phyloP scores from a whole-genome alignment of 371 early-diverging fungal genomes.

The Syncephalastrum sp. region DNA sequence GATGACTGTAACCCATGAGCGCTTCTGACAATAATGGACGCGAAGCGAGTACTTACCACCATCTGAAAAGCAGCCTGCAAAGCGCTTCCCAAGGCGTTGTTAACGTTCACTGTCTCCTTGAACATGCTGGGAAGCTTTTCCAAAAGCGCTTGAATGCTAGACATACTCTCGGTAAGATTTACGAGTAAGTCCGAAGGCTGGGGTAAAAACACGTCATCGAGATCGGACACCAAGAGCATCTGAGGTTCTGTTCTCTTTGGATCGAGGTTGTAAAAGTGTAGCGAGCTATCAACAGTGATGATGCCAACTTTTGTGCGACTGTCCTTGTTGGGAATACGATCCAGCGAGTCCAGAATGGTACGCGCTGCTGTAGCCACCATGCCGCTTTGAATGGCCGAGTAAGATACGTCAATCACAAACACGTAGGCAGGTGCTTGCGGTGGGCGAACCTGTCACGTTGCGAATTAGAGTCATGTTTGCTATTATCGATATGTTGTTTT shows the following conservation, averaged over 20 bases:
- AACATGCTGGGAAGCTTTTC: slow-evolving; percentile 82
- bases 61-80: slow-evolving; percentile 84
- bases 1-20: slow-evolving; percentile 38
- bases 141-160: slow-evolving; percentile 70
- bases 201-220: slow-evolving; percentile 89
- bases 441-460: slow-evolving; percentile 59
- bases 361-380: slow-evolving; percentile 74
- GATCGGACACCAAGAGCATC: slow-evolving; percentile 89
- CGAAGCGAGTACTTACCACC: slow-evolving; percentile 47
- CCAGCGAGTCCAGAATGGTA: slow-evolving; percentile 81
- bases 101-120: slow-evolving; percentile 70
- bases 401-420: slow-evolving; percentile 93
- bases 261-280: slow-evolving; percentile 90
- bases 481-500: not conserved
- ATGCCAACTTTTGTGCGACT: slow-evolving; percentile 86
- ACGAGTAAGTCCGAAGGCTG: slow-evolving; percentile 84
- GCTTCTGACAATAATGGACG: not conserved
- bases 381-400: slow-evolving; percentile 78
- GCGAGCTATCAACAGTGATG: slow-evolving; percentile 84
- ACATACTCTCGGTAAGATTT: slow-evolving; percentile 76
- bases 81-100: slow-evolving; percentile 83
- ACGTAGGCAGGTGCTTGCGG: slow-evolving; percentile 93
- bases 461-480: not conserved
- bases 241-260: slow-evolving; percentile 73
- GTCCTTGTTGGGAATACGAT: slow-evolving; percentile 87